Conservation (phyloP, 345 rosid genomes). For the Gynandropsis gynandra region DNA sequence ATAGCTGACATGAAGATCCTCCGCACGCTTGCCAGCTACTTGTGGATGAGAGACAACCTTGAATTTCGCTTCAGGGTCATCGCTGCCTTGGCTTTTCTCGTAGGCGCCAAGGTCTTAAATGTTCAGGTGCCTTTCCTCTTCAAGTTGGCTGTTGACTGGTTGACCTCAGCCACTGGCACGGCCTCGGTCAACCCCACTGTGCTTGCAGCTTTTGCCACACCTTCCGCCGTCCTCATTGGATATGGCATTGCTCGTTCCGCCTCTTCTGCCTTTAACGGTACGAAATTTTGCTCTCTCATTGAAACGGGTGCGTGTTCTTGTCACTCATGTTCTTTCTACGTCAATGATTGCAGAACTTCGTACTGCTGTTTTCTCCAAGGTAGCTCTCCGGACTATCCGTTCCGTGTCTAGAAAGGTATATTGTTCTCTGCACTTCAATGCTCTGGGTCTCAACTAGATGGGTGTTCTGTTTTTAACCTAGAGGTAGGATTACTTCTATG, state of each 20-base stretch:
- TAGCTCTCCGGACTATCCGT: slow-evolving; percentile 82
- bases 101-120: slow-evolving; percentile 82
- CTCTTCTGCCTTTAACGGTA: slow-evolving; percentile 90
- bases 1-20: slow-evolving; percentile 68
- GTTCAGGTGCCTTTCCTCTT: slow-evolving; percentile 96
- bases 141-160: slow-evolving; percentile 91
- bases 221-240: slow-evolving; percentile 76
- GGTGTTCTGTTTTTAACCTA: not conserved
- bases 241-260: slow-evolving; percentile 87
- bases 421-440: not conserved
- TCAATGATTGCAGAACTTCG: slow-evolving; percentile 64
- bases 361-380: slow-evolving; percentile 93
- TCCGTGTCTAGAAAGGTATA: slow-evolving; percentile 88
- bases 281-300: not conserved
- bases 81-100: slow-evolving; percentile 73
- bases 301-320: not conserved
- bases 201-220: slow-evolving; percentile 67
- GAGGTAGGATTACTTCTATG: not conserved
- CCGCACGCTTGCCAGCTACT: slow-evolving; percentile 61
- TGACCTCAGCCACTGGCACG: slow-evolving; percentile 50
- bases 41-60: slow-evolving; percentile 82
- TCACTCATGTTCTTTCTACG: slow-evolving; percentile 7
- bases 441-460: too few species aligned
- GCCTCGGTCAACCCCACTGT: slow-evolving; percentile 54
- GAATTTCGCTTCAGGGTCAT: slow-evolving; percentile 83